These are phyloP conservation scores for Usnea hakonensis DNA, from an alignment of 495 filamentous ascomycete genomes.

Conservation along the genomic window DNA sequence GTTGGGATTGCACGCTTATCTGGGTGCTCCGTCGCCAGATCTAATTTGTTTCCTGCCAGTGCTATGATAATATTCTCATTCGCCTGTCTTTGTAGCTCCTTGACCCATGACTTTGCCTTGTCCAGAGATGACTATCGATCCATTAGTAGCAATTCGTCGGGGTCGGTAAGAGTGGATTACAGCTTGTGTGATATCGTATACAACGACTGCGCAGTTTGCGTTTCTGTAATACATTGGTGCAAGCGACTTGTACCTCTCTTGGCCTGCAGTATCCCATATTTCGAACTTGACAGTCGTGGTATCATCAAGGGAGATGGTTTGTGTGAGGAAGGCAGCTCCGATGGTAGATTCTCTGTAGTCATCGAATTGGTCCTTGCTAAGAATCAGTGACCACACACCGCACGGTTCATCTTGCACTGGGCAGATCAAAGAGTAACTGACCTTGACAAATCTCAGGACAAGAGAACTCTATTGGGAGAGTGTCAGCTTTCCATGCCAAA, in stretches of 20 bases:
- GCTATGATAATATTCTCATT: constrained; percentile 99
- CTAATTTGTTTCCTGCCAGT: constrained; percentile 93
- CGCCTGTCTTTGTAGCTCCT: constrained; percentile 94
- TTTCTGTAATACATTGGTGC: constrained; percentile 99
- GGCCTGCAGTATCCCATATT: constrained; percentile 98
- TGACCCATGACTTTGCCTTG: constrained; percentile 99
- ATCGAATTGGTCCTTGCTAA: constrained; percentile 90
- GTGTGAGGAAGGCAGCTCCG: constrained; percentile 96
- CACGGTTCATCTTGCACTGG: background rate
- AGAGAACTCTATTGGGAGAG: constrained; percentile 69
- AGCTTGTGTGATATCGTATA: constrained; percentile 98
- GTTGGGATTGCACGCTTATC: constrained; percentile 87
- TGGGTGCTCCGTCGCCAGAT: constrained; percentile 81
- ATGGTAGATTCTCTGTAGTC: constrained; percentile 99
- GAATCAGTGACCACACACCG: background rate
- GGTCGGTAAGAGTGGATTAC: constrained; percentile 44
- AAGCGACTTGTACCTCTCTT: constrained; percentile 96
- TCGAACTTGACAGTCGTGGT: constrained; percentile 98
- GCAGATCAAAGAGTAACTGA: constrained; percentile 34
- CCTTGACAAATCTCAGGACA: constrained; percentile 96
- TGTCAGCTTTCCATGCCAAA: constrained; percentile 29
- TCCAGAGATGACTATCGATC: constrained; percentile 73
- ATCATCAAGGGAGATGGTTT: constrained; percentile 96
- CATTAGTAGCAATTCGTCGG: constrained; percentile 12
- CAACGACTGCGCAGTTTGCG: constrained; percentile 96